These are phyloP conservation scores for Coemansia sp. DNA, from an alignment of 192 early-diverging fungal genomes.

Conservation along the genomic window DNA sequence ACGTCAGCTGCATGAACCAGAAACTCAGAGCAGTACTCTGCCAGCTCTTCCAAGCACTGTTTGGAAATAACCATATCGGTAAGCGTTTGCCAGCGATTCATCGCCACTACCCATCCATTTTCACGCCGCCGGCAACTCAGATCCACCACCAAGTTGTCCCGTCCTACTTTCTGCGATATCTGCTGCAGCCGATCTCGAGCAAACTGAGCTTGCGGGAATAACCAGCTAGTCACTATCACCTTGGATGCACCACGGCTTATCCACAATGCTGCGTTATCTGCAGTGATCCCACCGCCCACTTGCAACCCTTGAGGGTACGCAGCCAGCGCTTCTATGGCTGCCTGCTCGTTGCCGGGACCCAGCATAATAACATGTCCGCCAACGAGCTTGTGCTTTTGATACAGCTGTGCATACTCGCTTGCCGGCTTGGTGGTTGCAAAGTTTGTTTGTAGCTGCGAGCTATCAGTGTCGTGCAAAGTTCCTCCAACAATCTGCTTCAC, in stretches of 20 bases:
- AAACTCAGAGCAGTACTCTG: constrained; percentile 80
- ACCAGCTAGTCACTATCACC: constrained; percentile 95
- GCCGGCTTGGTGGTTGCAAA: constrained; percentile 86
- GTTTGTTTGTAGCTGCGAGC: constrained; percentile 75
- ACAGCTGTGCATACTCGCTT: constrained; percentile 79
- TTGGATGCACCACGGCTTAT: constrained; percentile 82
- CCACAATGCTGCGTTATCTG: constrained; percentile 87
- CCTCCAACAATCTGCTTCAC: constrained; percentile 99
- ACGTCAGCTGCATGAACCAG: constrained; percentile 97
- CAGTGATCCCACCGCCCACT: constrained; percentile 90
- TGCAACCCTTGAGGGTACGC: constrained; percentile 89
- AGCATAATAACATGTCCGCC: constrained; percentile 97
- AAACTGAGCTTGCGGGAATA: constrained; percentile 83
- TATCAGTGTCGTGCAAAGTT: constrained; percentile 67
- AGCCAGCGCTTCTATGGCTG: constrained; percentile 75
- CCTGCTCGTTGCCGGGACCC: constrained; percentile 80
- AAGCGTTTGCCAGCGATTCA: constrained; percentile 97
- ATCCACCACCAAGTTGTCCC: constrained; percentile 61
- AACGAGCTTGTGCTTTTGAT: constrained; percentile 63
- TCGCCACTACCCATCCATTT: constrained; percentile 88
- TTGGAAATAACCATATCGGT: constrained; percentile 82
- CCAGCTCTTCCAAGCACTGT: constrained; percentile 57
- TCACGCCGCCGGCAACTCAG: constrained; percentile 70
- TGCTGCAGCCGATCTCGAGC: constrained; percentile 60
- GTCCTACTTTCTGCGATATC: constrained; percentile 51